Evolutionary conservation across 2,329 filamentous ascomycete genomes (phyloP), one percentile per base, ranked within the genome.

Genomic region (Colletotrichum sp.): DNA sequence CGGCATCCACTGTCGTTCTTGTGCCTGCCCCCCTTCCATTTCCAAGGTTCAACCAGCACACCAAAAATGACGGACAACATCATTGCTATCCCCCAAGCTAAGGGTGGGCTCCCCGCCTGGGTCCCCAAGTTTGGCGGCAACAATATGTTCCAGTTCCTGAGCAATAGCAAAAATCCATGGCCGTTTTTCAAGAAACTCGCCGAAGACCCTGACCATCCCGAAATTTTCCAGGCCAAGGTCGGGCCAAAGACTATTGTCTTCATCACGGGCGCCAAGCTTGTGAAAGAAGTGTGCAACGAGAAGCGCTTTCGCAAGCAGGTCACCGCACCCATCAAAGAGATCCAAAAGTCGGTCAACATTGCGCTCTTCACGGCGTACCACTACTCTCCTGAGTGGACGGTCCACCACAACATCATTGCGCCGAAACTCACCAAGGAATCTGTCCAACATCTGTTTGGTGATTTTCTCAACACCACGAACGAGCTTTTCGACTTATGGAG

Each of bases 251-350:
- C 81, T 26, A 77, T 85, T 68, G 85, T 88, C 52, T 87, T 88
- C 76, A 84, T 87, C 2, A 85, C 85, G 1, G 82, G 83, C 67
- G 85, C 83, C 6, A 84, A 85, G 0, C 80, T 88, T 3, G 85
- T 84, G 12, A 85, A 86, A 75, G 86, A 88, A 72, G 67, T 88
- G 3, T 90, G 89, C 79, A 88, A 91, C 79, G 83, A 90, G 83
- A 87, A 84, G 79, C 86, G 89, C 1, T 91, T 90, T 81, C 87
- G 88, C 72, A 91, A 91, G 78, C 90, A 84, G 76, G 88, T 91
- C 3, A 88, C 88, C 34, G 89, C 88, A 0, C 89, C 89, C 6
- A 84, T 91, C 67, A 85, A 89, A 67, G 87, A 90, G 83, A 90
- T 90, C 72, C 85, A 88, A 26, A 83, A 85, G 32, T 82, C 87